These are phyloP conservation scores for Corrigiola litoralis DNA, from an alignment of 179 eudicot genomes.

Conservation along the genomic window DNA sequence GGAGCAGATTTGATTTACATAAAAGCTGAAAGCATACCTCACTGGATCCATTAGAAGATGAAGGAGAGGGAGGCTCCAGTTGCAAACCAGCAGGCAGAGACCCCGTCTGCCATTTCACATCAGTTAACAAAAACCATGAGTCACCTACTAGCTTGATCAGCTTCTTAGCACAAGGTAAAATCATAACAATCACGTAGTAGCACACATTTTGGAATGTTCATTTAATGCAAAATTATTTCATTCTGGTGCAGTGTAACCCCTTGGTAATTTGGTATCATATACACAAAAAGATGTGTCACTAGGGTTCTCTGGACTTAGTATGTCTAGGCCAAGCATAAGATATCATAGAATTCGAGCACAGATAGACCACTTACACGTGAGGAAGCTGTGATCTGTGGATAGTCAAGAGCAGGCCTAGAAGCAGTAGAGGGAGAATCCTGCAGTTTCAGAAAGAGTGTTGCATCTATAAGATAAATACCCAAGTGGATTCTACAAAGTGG, in stretches of 20 bases:
- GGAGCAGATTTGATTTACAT: background rate
- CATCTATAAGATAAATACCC: conserved; percentile 5
- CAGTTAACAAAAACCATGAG: background rate
- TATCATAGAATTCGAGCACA: background rate
- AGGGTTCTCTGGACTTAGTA: background rate
- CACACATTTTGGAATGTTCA: too few relatives aligned
- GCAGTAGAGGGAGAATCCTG: conserved; percentile 59
- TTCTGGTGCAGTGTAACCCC: too few relatives aligned
- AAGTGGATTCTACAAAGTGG: background rate
- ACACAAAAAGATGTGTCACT: too few relatives aligned
- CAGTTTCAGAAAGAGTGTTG: conserved; percentile 15
- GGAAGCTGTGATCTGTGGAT: conserved; percentile 40
- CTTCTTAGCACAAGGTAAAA: background rate
- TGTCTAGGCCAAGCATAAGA: background rate
- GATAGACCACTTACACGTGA: conserved; percentile 50
- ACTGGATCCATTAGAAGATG: conserved; percentile 43
- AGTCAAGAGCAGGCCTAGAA: conserved; percentile 69
- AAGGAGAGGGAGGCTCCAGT: conserved; percentile 60
- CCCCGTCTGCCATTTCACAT: conserved; percentile 42
- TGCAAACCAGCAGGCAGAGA: conserved; percentile 45
- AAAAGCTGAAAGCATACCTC: conserved; percentile 41
- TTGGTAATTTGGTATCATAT: too few relatives aligned
- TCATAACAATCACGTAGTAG: background rate
- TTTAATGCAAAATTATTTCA: too few relatives aligned
- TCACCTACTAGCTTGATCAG: background rate